Evolutionary conservation across 257 asterid species (phyloP).

Genomic region (Pogostemon cablin): DNA sequence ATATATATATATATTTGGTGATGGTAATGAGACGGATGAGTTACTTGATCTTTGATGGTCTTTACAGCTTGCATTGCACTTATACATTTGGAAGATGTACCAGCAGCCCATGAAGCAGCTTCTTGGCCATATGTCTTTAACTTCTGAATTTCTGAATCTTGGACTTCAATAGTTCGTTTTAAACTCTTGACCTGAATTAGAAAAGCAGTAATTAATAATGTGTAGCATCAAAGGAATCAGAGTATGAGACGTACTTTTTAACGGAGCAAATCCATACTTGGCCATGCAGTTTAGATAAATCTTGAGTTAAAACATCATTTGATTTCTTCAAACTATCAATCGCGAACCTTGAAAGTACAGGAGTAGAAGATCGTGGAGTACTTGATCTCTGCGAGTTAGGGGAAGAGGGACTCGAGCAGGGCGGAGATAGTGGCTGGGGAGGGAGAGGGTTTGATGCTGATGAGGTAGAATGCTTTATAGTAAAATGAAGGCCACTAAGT

Average conservation of each 20-base stretch:
- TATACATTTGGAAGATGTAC: slow-evolving; percentile 53
- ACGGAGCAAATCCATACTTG: slow-evolving; percentile 50
- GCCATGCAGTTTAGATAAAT: slow-evolving; percentile 64
- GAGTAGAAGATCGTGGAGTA: slow-evolving; percentile 68
- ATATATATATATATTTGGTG: too few relatives aligned
- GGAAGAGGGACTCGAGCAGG: slow-evolving; percentile 72
- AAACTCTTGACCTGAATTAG: slow-evolving; percentile 50
- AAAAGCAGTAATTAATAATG: not conserved
- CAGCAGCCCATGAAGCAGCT: slow-evolving; percentile 54
- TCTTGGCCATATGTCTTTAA: slow-evolving; percentile 52
- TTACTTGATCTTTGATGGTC: slow-evolving; percentile 64
- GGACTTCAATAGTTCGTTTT: slow-evolving; percentile 65
- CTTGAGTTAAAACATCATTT: slow-evolving; percentile 73
- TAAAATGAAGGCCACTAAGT: slow-evolving; percentile 71
- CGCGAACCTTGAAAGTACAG: slow-evolving; percentile 77
- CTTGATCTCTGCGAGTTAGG: slow-evolving; percentile 83
- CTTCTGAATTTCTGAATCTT: slow-evolving; percentile 62
- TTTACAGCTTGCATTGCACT: slow-evolving; percentile 55
- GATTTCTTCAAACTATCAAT: slow-evolving; percentile 78
- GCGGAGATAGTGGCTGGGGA: slow-evolving; percentile 43
- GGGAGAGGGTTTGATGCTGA: slow-evolving; percentile 44
- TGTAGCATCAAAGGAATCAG: not conserved
- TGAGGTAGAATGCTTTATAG: slow-evolving; percentile 64
- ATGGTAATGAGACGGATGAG: slow-evolving; percentile 22
- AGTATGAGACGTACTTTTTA: slow-evolving; percentile 18